Conservation (phyloP, 768 basidiomycete species). For the Suillus subalutaceus region DNA sequence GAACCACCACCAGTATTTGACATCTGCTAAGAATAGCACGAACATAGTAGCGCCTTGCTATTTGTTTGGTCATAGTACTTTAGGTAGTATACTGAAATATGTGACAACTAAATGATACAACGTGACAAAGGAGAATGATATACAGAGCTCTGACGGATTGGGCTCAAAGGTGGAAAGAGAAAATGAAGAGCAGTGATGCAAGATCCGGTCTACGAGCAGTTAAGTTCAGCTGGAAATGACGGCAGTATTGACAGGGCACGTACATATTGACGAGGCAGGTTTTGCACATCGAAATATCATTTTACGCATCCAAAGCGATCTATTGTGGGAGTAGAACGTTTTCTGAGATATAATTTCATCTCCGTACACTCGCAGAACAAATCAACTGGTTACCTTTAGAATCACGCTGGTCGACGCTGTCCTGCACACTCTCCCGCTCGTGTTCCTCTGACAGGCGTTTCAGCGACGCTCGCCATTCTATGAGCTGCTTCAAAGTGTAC, state of each 20-base stretch:
- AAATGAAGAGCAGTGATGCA: neutral
- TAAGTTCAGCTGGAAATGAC: neutral
- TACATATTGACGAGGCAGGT: neutral
- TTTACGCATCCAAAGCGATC: neutral
- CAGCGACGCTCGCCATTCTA: slow-evolving; percentile 1
- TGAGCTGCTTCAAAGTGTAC: slow-evolving; percentile 1
- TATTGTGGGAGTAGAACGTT: neutral
- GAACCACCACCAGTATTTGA: neutral
- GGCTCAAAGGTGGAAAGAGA: neutral
- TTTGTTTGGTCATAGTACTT: neutral
- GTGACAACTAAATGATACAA: neutral
- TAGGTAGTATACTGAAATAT: neutral
- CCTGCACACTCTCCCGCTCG: neutral
- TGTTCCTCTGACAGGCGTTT: neutral
- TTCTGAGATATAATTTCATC: neutral
- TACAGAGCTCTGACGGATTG: neutral
- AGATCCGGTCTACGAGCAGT: neutral
- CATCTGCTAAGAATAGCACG: neutral
- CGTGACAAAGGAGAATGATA: neutral
- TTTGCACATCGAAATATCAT: neutral
- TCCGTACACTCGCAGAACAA: neutral
- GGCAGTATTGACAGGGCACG: neutral
- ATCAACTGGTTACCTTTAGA: neutral
- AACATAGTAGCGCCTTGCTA: no score
- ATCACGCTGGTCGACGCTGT: neutral